These are phyloP conservation scores for Globisporangium cystogenes DNA, from an alignment of 352 stramenopile genomes.

Conservation along the genomic window DNA sequence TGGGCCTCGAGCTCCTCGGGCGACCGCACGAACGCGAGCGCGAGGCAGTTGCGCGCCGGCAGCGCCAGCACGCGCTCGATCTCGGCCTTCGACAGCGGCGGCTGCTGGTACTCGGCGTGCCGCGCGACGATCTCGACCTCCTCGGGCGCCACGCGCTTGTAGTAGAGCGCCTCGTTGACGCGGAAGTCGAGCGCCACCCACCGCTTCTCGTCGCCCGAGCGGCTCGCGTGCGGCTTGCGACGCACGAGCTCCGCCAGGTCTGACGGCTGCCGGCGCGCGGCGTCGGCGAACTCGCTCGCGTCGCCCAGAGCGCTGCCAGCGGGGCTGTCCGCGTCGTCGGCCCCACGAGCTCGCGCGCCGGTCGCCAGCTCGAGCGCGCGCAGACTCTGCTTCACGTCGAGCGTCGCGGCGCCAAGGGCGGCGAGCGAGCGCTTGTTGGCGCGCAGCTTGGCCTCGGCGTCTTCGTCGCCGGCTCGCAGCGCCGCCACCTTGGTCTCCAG, in stretches of 20 bases:
- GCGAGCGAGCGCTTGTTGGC: conserved; percentile 21
- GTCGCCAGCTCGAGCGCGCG: conserved; percentile 20
- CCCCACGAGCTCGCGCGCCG: background rate
- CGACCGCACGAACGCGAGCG: conserved; percentile 66
- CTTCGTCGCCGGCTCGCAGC: conserved; percentile 2
- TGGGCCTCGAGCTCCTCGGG: conserved; percentile 51
- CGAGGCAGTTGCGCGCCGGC: conserved; percentile 56
- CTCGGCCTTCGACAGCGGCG: conserved; percentile 30
- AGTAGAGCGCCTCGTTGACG: conserved; percentile 59
- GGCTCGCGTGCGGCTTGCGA: conserved; percentile 38
- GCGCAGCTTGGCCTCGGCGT: conserved; percentile 11
- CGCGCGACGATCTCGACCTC: conserved; percentile 63
- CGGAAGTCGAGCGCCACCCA: conserved; percentile 69
- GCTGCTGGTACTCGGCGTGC: conserved; percentile 41
- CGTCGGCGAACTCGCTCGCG: background rate
- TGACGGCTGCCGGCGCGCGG: no score
- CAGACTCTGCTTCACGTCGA: conserved; percentile 31
- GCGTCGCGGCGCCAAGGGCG: conserved; percentile 31
- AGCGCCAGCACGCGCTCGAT: conserved; percentile 49
- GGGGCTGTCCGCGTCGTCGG: no score
- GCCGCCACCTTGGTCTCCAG: conserved; percentile 17
- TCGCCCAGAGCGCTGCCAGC: background rate
- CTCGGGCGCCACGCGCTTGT: conserved; percentile 39
- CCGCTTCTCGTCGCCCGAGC: conserved; percentile 47
- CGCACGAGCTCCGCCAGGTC: conserved; percentile 34